Evolutionary conservation across 306 rosid genomes (phyloP).

Genomic region (Betula pendula): DNA sequence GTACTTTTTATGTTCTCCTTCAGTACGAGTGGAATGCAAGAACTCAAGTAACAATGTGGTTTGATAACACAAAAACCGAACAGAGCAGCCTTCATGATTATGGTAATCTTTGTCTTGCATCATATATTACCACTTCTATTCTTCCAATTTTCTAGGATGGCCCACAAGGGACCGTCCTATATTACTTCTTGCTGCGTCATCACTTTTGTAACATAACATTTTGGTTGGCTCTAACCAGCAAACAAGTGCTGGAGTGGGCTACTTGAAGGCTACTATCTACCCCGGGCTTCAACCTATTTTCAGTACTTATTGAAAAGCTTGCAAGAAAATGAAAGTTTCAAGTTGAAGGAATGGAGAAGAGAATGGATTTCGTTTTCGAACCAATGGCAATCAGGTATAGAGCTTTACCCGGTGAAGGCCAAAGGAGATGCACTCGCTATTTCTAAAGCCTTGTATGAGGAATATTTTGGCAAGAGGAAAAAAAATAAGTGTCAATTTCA

Average conservation of each 20-base stretch:
- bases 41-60: conserved; percentile 97
- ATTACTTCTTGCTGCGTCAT: conserved; percentile 1
- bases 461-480: conserved; percentile 47
- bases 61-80: conserved; percentile 60
- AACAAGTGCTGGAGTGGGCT: conserved; percentile 92
- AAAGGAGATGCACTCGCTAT: conserved; percentile 73
- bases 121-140: conserved; percentile 3
- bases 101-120: conserved; percentile 46
- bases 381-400: conserved; percentile 81
- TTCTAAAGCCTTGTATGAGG: conserved; percentile 56
- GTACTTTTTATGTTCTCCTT: conserved; percentile 8
- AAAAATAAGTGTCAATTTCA: conserved; percentile 64
- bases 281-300: conserved; percentile 77
- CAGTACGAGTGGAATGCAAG: conserved; percentile 99
- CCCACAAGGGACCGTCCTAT: neutral
- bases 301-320: conserved; percentile 58
- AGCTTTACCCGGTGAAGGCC: conserved; percentile 62
- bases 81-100: conserved; percentile 93
- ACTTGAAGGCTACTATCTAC: conserved; percentile 76
- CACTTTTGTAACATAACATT: conserved; percentile 2
- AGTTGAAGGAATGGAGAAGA: conserved; percentile 70
- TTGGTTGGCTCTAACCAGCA: conserved; percentile 40
- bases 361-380: conserved; percentile 83
- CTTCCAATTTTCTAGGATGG: conserved; percentile 9
- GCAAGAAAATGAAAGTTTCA: conserved; percentile 50